Evolutionary conservation across 1,284 basidiomycete genomes (phyloP), one percentile per base, ranked within the genome.

Genomic region (Wolfiporia cocos): DNA sequence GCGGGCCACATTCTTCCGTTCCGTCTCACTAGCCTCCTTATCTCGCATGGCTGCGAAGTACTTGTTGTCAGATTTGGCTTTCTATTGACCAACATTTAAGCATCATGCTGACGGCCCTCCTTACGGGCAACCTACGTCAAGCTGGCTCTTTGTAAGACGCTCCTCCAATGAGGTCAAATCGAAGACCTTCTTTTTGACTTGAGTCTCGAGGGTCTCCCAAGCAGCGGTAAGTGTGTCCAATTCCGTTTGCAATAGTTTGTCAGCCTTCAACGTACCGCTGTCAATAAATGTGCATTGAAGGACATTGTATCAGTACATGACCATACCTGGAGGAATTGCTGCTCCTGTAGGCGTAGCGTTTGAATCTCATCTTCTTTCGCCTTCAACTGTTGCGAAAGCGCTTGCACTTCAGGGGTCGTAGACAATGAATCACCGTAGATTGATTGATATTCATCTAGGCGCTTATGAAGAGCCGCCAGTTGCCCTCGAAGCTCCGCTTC

Each of bases 11-110:
- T 75, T 78, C 59, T 89, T 87, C 46, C 81, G 75, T 61, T 96
- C 91, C 2, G 69, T 71, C 28, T 92, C 87, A 4, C 86, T 65
- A 3, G 86, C 81, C 49, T 97, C 93, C 61, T 91, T 93, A 44
- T 86, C 81, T 24, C 91, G 81, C 86, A 95, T 92, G 4, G 86
- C 83, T 20, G 88, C 78, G 61, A 86, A 98, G 64, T 84, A 98
- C 65, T 93, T 96, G 70, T 93, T 96, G 55, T 98, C 94, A 17
- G 89, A 83, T 66, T 95, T 97, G 11, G 91, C 88, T 83, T 80
- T 87, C 79, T 86, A 24, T 24, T 6, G 26, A 41, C 28, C 10
- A 37, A 33, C 29, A 37, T n/a, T 22, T 12, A 28, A 33, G 30
- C 22, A 24, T 44, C 17, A 46, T 28, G 9, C 9, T 9, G 26